A percentile compares a stretch with the other conserved stretches of the same genome.
Evolutionary conservation across 1,139 yeast genomes (phyloP).

Genomic region (Suhomyces yuchorum): DNA sequence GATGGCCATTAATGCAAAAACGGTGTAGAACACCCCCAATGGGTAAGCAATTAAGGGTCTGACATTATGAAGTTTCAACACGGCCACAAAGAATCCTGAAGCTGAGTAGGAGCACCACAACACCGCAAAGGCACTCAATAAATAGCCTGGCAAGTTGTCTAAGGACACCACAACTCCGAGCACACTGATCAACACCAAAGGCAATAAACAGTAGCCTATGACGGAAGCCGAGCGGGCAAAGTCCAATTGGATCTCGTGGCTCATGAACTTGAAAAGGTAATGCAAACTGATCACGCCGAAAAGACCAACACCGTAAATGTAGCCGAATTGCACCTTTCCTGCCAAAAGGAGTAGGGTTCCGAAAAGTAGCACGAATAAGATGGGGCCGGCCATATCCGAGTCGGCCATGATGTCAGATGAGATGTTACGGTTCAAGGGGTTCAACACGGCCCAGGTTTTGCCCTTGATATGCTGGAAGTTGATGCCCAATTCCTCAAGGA

Average conservation of each 20-base stretch:
- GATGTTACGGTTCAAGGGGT: constrained; percentile 63
- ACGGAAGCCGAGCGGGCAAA: constrained; percentile 83
- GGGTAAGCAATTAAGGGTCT: constrained; percentile 94
- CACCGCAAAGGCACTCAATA: constrained; percentile 69
- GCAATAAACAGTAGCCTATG: constrained; percentile 89
- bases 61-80: constrained; percentile 79
- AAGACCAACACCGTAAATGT: constrained; percentile 93
- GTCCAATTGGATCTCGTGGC: constrained; percentile 59
- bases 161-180: constrained; percentile 69
- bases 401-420: constrained; percentile 83
- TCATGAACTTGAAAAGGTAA: constrained; percentile 83
- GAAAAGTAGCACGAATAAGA: constrained; percentile 81
- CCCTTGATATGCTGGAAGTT: constrained; percentile 84
- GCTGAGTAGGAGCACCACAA: constrained; percentile 94
- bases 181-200: constrained; percentile 79
- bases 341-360: constrained; percentile 82
- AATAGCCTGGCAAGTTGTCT: constrained; percentile 76
- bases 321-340: constrained; percentile 96
- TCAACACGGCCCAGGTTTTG: constrained; percentile 85
- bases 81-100: constrained; percentile 89
- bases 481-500: constrained; percentile 90
- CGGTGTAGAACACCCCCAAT: constrained; percentile 84
- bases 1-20: constrained; percentile 94
- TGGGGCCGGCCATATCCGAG: constrained; percentile 94
- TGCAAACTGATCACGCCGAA: constrained; percentile 88